Percentiles rank a stretch among this genome's conserved stretches.
Evolutionary conservation across 2,329 filamentous ascomycete species (phyloP).

Genomic region (Alternaria angustiovoidea): DNA sequence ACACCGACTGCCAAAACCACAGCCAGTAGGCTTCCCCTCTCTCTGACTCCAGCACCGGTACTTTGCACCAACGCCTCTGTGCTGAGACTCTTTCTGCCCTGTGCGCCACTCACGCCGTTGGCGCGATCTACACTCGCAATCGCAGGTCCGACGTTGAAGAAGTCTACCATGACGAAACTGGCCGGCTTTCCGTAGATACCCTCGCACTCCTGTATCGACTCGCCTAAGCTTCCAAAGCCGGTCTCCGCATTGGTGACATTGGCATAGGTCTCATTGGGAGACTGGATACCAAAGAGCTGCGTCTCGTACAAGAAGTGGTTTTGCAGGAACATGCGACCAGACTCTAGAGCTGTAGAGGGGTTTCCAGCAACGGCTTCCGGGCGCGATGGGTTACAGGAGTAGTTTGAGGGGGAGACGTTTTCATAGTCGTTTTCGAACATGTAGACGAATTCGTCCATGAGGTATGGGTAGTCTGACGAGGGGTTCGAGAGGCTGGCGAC

Average conservation of each 20-base stretch:
- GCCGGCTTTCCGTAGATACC: conserved; percentile 71
- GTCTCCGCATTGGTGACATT: conserved; percentile 71
- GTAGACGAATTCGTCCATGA: conserved; percentile 70
- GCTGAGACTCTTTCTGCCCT: conserved; percentile 37
- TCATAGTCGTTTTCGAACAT: conserved; percentile 79
- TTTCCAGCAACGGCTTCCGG: conserved; percentile 61
- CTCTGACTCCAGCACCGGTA: conserved; percentile 24
- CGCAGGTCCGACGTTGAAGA: conserved; percentile 76
- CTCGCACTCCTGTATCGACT: conserved; percentile 49
- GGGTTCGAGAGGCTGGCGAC: conserved; percentile 61
- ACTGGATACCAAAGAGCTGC: conserved; percentile 53
- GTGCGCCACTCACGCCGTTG: conserved; percentile 63
- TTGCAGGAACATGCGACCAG: conserved; percentile 72
- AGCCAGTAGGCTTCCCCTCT: conserved; percentile 35
- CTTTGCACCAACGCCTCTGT: conserved; percentile 26
- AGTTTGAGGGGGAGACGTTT: conserved; percentile 67
- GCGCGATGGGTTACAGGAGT: conserved; percentile 76
- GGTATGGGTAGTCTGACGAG: conserved; percentile 59
- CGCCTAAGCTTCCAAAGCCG: conserved; percentile 63
- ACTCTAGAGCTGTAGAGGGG: conserved; percentile 59
- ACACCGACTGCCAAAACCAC: conserved; percentile 43
- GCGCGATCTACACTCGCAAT: conserved; percentile 75
- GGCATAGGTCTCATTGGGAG: conserved; percentile 59
- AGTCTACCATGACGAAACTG: conserved; percentile 81
- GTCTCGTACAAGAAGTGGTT: conserved; percentile 80